Base-by-base conservation (phyloP, 192 early-diverging fungal species). In the Pilaira anomala region DNA sequence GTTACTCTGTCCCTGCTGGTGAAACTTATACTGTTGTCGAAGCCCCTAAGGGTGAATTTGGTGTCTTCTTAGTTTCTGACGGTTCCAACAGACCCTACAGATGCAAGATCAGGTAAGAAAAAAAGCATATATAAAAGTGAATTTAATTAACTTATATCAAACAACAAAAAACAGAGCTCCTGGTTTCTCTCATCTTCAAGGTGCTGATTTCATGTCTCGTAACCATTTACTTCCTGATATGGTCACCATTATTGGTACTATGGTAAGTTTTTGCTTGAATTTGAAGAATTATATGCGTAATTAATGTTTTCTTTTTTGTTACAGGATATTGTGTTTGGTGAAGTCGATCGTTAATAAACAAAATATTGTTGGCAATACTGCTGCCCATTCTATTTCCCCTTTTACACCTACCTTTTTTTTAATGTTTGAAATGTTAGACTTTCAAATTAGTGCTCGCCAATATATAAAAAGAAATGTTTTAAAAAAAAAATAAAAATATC, bases 1-100 rank as follows among this genome's bases (percentile, higher is more conserved):
- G 97, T 40, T 99, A 88, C 82, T 87, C 93, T 44, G 97, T 99
- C 25, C 97, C 97, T 21, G 76, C 91, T 30, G 97, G 97, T 39
- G 97, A 99, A 80, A 97, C 95, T 5, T 99, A 99, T 81, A 94
- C 93, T 19, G 93, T 87, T 11, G 89, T 97, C 71, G 97, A 99
- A 75, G 95, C 95, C 7, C 97, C 97, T 58, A 99, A 99, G 84
- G 97, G 97, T 67, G 97, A 99, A 70, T 97, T 99, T 74, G 97
- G 95, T 62, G 91, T 96, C 7, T 93, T 91, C 77, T 80, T 98
- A 60, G 88, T 98, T 16, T 91, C 90, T 36, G 94, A 96, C 64
- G 97, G 97, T 0, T 87, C 88, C 46, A 94, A 93, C 78, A 84
- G 88, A 56, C 97, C 97, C 56, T 99, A 99, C 84, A 84, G 95